phyloP scores from a whole-genome alignment of 2,329 filamentous ascomycete genomes.

The Didymella exigua region DNA sequence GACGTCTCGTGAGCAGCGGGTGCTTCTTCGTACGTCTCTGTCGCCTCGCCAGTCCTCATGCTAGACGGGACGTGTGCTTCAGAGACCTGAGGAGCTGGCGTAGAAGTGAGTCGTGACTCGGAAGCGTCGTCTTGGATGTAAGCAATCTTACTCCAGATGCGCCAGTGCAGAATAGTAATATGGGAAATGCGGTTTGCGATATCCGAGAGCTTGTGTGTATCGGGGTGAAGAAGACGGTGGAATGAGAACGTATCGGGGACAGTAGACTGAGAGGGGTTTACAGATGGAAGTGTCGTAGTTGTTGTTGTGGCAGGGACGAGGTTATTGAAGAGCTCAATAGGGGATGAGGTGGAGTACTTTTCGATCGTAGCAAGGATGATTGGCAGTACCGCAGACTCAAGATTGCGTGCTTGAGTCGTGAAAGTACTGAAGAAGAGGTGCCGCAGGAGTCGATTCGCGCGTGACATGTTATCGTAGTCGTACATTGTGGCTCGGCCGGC shows the following conservation, averaged over 20 bases:
- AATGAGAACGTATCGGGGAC: conserved; percentile 33
- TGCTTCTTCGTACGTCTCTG: not conserved
- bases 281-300: conserved; percentile 11
- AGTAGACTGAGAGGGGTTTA: conserved; percentile 23
- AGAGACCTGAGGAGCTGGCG: not conserved
- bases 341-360: conserved; percentile 45
- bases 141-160: conserved; percentile 79
- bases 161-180: conserved; percentile 85
- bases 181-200: conserved; percentile 81
- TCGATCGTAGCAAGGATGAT: conserved; percentile 35
- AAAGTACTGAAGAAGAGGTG: conserved; percentile 41
- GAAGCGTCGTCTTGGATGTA: conserved; percentile 56
- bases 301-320: conserved; percentile 40
- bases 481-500: conserved; percentile 35
- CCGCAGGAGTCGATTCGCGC: conserved; percentile 46
- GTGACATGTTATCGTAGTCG: conserved; percentile 44
- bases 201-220: conserved; percentile 58
- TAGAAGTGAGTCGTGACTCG: not conserved
- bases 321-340: conserved; percentile 53
- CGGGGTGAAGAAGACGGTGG: conserved; percentile 14
- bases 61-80: not conserved
- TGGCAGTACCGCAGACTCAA: conserved; percentile 34
- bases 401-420: conserved; percentile 39
- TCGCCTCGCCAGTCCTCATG: conserved; percentile 9
- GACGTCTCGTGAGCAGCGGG: not conserved